Percentiles rank a stretch among this genome's conserved stretches.
These are phyloP conservation scores for Starmerella geochares DNA, from an alignment of 805 yeast genomes.

Conservation along the genomic window DNA sequence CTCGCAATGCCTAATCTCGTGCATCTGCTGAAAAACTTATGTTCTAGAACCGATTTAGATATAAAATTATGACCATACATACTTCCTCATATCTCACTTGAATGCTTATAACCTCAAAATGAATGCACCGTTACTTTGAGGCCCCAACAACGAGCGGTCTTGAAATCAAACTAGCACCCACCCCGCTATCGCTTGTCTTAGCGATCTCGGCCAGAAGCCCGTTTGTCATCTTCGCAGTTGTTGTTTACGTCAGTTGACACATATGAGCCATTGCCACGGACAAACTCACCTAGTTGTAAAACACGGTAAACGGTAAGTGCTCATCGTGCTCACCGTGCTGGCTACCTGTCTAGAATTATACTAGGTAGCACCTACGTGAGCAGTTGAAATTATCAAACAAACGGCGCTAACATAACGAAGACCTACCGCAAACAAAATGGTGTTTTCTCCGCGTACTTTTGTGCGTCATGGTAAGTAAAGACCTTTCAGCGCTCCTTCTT, in stretches of 20 bases:
- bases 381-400: not conserved
- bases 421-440: not conserved
- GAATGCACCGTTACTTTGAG: no score
- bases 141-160: no score
- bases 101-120: no score
- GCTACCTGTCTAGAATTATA: not conserved
- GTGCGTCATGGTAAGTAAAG: constrained; percentile 9
- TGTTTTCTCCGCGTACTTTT: constrained; percentile 6
- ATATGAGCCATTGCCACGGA: not conserved
- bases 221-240: not conserved
- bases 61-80: no score
- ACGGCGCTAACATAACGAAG: not conserved
- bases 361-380: not conserved
- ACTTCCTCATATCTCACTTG: no score
- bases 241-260: not conserved
- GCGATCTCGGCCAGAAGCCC: no score
- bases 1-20: not conserved
- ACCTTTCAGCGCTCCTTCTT: no score
- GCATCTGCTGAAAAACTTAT: no score
- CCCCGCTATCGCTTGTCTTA: no score
- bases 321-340: not conserved
- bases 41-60: no score
- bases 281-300: not conserved
- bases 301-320: constrained; percentile 24
- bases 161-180: no score